Evolutionary conservation across 2,329 filamentous ascomycete species (phyloP).

Genomic region (Ilyonectria robusta): DNA sequence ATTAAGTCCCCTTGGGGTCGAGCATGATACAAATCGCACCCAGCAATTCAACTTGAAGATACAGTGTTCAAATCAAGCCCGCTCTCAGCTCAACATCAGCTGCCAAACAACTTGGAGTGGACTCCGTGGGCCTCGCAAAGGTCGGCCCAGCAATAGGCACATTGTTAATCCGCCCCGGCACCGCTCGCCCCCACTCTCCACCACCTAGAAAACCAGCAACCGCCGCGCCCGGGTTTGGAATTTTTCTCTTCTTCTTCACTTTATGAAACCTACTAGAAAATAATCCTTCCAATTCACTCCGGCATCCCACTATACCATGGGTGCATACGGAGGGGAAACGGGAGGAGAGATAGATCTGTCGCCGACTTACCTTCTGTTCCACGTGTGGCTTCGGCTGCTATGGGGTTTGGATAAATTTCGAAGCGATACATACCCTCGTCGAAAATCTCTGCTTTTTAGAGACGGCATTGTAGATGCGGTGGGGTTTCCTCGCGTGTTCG

Average conservation of each 20-base stretch:
- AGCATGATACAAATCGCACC: too few relatives aligned
- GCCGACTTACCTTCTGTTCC: constrained; percentile 66
- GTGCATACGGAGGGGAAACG: constrained; percentile 78
- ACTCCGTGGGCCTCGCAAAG: neutral
- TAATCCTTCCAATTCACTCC: constrained; percentile 79
- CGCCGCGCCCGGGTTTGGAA: constrained; percentile 24
- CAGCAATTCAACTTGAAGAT: too few relatives aligned
- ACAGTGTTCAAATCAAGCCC: too few relatives aligned
- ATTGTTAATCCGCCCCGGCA: constrained; percentile 47
- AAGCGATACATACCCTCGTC: constrained; percentile 51
- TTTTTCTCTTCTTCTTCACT: constrained; percentile 50
- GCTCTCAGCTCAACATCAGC: neutral
- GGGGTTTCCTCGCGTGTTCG: too few relatives aligned
- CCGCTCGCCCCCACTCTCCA: constrained; percentile 19
- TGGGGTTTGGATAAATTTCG: constrained; percentile 55
- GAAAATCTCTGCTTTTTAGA: neutral
- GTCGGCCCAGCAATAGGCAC: constrained; percentile 30
- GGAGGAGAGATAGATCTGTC: constrained; percentile 72
- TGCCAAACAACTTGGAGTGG: neutral
- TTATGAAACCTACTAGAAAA: constrained; percentile 60
- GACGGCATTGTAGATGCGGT: neutral
- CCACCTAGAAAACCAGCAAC: constrained; percentile 34
- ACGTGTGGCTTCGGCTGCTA: constrained; percentile 51
- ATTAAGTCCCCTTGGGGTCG: too few relatives aligned
- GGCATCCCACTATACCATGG: constrained; percentile 67